phyloP scores from a whole-genome alignment of 2,329 filamentous ascomycete genomes.

The Epichloe brachyelytri region DNA sequence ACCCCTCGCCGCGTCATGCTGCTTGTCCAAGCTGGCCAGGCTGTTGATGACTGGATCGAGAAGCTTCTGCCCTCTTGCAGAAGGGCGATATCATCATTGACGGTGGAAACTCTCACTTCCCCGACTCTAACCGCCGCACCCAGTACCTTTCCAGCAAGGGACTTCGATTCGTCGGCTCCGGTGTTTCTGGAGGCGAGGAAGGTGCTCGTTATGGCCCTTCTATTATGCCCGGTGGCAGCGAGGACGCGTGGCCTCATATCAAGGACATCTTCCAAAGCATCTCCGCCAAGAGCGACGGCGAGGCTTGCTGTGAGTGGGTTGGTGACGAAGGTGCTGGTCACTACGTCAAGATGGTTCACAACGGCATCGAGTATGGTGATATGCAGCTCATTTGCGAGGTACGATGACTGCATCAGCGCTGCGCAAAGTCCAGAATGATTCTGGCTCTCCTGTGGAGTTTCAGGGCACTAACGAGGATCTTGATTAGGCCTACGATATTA shows the following conservation, averaged over 20 bases:
- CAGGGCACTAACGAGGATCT: neutral
- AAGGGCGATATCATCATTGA: conserved; percentile 97
- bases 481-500: conserved; percentile 87
- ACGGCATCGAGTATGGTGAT: conserved; percentile 99
- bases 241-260: conserved; percentile 95
- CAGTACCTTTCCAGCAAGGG: conserved; percentile 77
- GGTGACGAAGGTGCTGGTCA: conserved; percentile 98
- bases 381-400: conserved; percentile 99
- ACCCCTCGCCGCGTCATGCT: conserved; percentile 94
- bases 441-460: neutral
- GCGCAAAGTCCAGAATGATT: neutral
- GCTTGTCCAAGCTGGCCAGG: conserved; percentile 94
- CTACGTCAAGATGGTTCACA: conserved; percentile 99
- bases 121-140: conserved; percentile 95
- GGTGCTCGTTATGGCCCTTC: conserved; percentile 95
- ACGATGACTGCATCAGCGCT: conserved; percentile 18
- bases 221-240: conserved; percentile 97
- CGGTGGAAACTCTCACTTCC: conserved; percentile 96
- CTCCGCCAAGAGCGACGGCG: conserved; percentile 90
- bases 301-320: conserved; percentile 99
- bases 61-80: conserved; percentile 74
- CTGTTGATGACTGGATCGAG: conserved; percentile 98
- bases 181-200: conserved; percentile 98
- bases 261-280: conserved; percentile 99
- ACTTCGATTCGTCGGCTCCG: conserved; percentile 88